Base-by-base conservation (phyloP, 2,329 filamentous ascomycete species). In the Colletotrichum sp. region DNA sequence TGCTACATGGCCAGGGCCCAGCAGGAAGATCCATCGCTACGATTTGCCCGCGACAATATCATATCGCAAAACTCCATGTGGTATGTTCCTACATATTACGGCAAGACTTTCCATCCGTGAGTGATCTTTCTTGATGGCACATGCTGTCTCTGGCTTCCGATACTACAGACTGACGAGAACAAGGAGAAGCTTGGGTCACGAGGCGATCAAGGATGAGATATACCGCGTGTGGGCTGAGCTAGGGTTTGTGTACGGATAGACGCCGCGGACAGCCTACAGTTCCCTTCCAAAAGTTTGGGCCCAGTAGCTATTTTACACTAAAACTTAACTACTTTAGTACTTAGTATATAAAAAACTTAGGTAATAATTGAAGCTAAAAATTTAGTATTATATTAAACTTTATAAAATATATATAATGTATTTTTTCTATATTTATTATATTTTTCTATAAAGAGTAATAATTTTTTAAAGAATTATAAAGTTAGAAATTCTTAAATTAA, bases 71-170 rank as follows among this genome's bases (percentile, higher is more conserved):
- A 84, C 60, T 85, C 84, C 4, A 87, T 87, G 85, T 87, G 86
- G 86, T 86, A 86, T 79, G 85, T 87, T n/a, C 87, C 87, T 16
- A 87, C 85, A 34, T 88, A 85, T 72, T 88, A 87, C 68, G 87
- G 85, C 59, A 87, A 87, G 79, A 87, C 85, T 0, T 88, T 88
- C 78, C 86, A 88, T 79, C 86, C 87, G 59, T 83, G 85, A 81
- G 70, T n/a, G 65, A 4, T 15, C 30, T 28, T 30, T 21, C 52
- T 28, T 44, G 9, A 44, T 44, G 18, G 39, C 6, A 44, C 13
- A 26, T 8, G 16, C 32, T 44, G 52, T 62, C 16, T 21, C 16
- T 9, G 4, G 49, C 57, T 18, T 30, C 26, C 21, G 59, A 57
- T 49, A 49, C 44, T 3, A 59, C 15, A n/a, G 65, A 71, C 57